These are phyloP conservation scores for Solanum ossicruentum DNA, from an alignment of 257 asterid species.

Conservation along the genomic window DNA sequence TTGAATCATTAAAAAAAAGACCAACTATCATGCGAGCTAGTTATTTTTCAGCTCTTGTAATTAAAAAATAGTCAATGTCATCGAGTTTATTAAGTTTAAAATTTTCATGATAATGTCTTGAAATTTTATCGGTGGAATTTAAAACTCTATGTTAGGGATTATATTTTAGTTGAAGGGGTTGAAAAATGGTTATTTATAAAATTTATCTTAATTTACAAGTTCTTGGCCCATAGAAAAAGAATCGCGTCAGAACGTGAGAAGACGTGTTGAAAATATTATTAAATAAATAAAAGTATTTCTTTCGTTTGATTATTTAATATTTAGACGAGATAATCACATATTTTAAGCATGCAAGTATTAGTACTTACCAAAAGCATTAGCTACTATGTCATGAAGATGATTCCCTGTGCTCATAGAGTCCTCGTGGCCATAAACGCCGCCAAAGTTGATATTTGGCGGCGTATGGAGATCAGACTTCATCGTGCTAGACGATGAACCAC, in stretches of 20 bases:
- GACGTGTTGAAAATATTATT: not conserved
- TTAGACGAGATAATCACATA: not conserved
- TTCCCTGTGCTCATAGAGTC: constrained; percentile 1
- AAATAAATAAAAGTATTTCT: not conserved
- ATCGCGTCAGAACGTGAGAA: not conserved
- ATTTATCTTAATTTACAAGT: not conserved
- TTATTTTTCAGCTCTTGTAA: not conserved
- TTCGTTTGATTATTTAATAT: not conserved
- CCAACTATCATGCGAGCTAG: not conserved
- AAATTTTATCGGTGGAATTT: not conserved
- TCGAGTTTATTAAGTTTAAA: not conserved
- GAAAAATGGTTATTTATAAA: not conserved
- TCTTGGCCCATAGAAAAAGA: not conserved
- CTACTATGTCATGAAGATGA: constrained; percentile 35
- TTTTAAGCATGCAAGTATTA: not conserved
- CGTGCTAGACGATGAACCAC: constrained; percentile 6
- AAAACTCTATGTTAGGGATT: not conserved
- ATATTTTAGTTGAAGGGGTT: not conserved
- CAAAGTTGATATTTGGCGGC: constrained; percentile 4
- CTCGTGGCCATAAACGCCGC: not conserved
- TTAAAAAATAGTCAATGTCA: not conserved
- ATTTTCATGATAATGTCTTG: not conserved
- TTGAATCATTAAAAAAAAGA: not conserved
- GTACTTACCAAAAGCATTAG: not conserved
- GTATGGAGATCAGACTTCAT: not conserved